Base-by-base conservation (phyloP, 2,329 filamentous ascomycete species). In the Claviceps fusiformis region DNA sequence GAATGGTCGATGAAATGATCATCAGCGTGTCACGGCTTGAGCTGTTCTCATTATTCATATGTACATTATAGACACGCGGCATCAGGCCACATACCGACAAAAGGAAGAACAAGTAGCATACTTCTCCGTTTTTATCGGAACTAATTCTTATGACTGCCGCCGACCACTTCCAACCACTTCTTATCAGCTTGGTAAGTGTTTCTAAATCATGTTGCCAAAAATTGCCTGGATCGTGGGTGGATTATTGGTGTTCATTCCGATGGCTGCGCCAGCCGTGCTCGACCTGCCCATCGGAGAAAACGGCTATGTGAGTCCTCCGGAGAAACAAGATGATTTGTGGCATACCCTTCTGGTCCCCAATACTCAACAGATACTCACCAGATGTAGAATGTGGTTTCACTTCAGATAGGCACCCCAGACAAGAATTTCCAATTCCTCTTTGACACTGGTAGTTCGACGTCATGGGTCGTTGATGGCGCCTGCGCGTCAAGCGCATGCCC, bases 391-490 rank as follows among this genome's bases (percentile, higher is more conserved):
- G n/a, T 50, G 11, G 48, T 50, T 17, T 31, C 37, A 8, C 29
- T 50, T n/a, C 15, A 35, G 5, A 52, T 52, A 27, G 69, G 69
- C 44, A 67, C 64, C 3, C 69, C 69, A 0, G 43, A 59, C 10
- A 59, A 63, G 50, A 58, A 54, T 0, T 63, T 65, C 55, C 57
- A 59, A 1, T 61, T 71, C 5, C 55, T 62, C 11, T 70, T 69
- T 55, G 68, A 71, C 57, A 71, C 67, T 0, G 68, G 69, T 27
- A 70, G 66, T 53, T 54, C 68, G 1, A 65, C 68, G 0, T 54
- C 68, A 0, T 71, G 69, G 68, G 61, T 69, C 5, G 55, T 67
- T 41, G 65, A 67, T 35, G 50, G 27, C 19, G 54, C 52, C 13
- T 69, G 64, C 57, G 61, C 50, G 11, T 10, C 62, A 5, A 55